These are phyloP conservation scores for Echinochloa phyllopogon DNA, from an alignment of 176 grass and related monocot species.

Conservation along the genomic window DNA sequence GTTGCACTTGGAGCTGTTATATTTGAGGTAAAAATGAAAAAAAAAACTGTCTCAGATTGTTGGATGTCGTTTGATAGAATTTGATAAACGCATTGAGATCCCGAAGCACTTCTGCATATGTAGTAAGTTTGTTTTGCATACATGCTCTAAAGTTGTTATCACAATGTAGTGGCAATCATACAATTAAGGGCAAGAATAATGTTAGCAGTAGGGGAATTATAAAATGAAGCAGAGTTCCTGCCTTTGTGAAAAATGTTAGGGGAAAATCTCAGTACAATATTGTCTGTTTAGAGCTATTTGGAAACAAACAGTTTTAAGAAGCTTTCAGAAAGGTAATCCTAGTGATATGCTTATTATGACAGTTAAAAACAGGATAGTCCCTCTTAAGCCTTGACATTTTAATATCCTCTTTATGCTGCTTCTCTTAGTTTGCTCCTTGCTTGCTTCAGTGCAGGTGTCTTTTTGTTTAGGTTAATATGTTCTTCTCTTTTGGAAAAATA, in stretches of 20 bases:
- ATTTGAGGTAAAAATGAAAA: constrained; percentile 66
- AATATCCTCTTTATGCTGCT: not conserved
- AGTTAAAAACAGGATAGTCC: not conserved
- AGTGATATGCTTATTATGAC: not conserved
- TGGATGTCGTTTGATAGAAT: constrained; percentile 18
- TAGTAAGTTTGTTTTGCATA: constrained; percentile 18
- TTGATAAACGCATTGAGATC: not conserved
- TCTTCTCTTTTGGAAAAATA: not conserved
- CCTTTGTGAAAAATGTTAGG: not conserved
- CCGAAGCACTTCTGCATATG: constrained; percentile 4
- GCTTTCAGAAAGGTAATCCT: constrained; percentile 15
- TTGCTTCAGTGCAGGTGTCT: not conserved
- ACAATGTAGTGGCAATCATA: not conserved
- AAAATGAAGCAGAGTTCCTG: not conserved
- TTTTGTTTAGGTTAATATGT: not conserved
- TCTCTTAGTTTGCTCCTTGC: not conserved
- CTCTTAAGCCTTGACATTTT: constrained; percentile 23
- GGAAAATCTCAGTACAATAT: not conserved
- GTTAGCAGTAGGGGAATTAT: not conserved
- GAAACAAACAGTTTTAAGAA: not conserved
- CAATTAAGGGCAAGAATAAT: not conserved
- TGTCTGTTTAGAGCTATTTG: not conserved
- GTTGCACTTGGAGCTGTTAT: constrained; percentile 79
- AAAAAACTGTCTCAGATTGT: not conserved
- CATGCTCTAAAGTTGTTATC: not conserved